A percentile compares a stretch with the other conserved stretches of the same genome.
Evolutionary conservation across 75 land plant species (phyloP).

Genomic region (Adiantum capillusveneris): DNA sequence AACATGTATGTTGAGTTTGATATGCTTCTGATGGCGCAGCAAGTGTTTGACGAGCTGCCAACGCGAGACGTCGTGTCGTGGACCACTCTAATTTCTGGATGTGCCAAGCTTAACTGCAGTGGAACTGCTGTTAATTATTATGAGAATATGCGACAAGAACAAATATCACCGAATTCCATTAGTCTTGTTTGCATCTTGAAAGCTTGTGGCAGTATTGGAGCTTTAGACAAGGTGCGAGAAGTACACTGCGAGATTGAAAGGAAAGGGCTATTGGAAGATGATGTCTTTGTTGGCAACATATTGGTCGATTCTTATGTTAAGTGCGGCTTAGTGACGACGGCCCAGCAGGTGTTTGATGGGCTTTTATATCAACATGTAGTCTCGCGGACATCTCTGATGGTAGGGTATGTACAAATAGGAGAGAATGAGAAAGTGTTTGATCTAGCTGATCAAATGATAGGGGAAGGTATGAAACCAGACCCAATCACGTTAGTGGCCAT

Average conservation of each 20-base stretch:
- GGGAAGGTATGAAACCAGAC: conserved; percentile 12
- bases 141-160: conserved; percentile 8
- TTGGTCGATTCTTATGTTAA: conserved; percentile 57
- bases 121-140: conserved; percentile 11
- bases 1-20: conserved; percentile 18
- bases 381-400: conserved; percentile 1
- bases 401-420: conserved; percentile 4
- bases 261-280: conserved; percentile 22
- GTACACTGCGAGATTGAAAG: conserved; percentile 30
- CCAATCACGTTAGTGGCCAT: conserved; percentile 28
- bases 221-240: conserved; percentile 30
- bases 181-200: conserved; percentile 13
- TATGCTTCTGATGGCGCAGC: conserved; percentile 6
- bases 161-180: background rate
- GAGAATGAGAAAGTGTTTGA: background rate
- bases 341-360: conserved; percentile 40
- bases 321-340: conserved; percentile 34
- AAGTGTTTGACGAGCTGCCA: conserved; percentile 16
- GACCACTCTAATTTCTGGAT: conserved; percentile 27
- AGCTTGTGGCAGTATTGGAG: conserved; percentile 16
- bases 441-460: conserved; percentile 1
- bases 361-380: conserved; percentile 12
- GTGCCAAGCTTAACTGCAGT: conserved; percentile 11
- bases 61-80: conserved; percentile 27
- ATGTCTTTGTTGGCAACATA: conserved; percentile 39